Evolutionary conservation across 108 stramenopile genomes (phyloP).

Genomic region (Bacterosira constricta): DNA sequence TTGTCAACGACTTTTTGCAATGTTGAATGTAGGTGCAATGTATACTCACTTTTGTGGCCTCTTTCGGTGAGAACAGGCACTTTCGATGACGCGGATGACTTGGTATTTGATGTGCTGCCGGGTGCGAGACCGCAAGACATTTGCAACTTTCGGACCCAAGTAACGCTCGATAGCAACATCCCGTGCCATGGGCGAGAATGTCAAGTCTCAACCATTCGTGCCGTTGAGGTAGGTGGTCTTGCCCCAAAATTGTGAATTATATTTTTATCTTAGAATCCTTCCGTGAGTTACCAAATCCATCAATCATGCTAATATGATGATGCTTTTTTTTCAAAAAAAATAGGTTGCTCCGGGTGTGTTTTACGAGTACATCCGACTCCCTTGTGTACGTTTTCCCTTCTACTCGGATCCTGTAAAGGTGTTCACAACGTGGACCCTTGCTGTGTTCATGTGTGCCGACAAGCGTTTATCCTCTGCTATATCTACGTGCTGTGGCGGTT

Average conservation of each 20-base stretch:
- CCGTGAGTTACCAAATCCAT: too few species aligned
- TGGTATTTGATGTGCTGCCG: conserved; percentile 28
- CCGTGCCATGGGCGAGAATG: conserved; percentile 44
- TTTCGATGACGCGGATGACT: conserved; percentile 33
- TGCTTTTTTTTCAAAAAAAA: too few species aligned
- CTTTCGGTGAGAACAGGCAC: neutral
- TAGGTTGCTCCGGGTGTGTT: conserved; percentile 23
- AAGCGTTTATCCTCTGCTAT: conserved; percentile 15
- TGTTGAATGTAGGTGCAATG: too few species aligned
- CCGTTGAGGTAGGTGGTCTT: too few species aligned
- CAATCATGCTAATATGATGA: too few species aligned
- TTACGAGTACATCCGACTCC: conserved; percentile 60
- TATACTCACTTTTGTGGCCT: too few species aligned
- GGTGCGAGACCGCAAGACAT: conserved; percentile 9
- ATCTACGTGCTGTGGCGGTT: conserved; percentile 34
- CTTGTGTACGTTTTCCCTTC: conserved; percentile 66
- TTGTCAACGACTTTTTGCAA: too few species aligned
- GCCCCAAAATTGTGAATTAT: neutral
- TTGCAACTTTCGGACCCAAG: conserved; percentile 24
- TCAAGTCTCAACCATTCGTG: conserved; percentile 47
- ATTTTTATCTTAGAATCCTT: neutral
- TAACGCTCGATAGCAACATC: conserved; percentile 36
- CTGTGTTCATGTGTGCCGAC: conserved; percentile 26
- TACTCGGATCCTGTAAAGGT: conserved; percentile 38
- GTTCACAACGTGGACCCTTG: conserved; percentile 8